Conservation (phyloP, 768 basidiomycete genomes). For the Mycena galericulata region DNA sequence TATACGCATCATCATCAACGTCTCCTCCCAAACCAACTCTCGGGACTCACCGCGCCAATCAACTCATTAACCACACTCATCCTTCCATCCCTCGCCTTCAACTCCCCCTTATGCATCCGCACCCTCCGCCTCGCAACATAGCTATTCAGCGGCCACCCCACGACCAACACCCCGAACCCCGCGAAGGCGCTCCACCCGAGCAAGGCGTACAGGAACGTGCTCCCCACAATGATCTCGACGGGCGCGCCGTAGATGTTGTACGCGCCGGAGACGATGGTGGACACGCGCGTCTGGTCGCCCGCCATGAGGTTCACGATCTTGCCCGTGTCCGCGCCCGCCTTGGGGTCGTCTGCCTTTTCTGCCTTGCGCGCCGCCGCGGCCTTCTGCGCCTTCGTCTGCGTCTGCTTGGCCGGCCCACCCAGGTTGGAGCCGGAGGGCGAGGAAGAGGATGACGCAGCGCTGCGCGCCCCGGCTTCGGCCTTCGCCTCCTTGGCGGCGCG, state of each 20-base stretch:
- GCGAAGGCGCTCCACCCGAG: slow-evolving; percentile 81
- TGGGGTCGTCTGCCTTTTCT: slow-evolving; percentile 63
- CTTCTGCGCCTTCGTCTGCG: background rate
- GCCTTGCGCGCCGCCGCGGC: background rate
- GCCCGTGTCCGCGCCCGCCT: slow-evolving; percentile 86
- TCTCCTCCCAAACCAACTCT: slow-evolving; percentile 61
- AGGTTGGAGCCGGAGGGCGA: slow-evolving; percentile 41
- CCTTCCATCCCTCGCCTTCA: slow-evolving; percentile 77
- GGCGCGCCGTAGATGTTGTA: slow-evolving; percentile 56
- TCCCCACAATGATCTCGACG: slow-evolving; percentile 68
- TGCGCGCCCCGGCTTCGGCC: too few relatives aligned
- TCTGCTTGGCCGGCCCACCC: slow-evolving; percentile 47
- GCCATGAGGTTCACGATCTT: slow-evolving; percentile 94
- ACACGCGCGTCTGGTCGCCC: slow-evolving; percentile 71
- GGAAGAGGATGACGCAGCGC: background rate
- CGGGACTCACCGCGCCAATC: slow-evolving; percentile 66
- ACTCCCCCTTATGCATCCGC: slow-evolving; percentile 71
- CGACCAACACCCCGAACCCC: slow-evolving; percentile 74
- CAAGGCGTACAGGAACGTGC: slow-evolving; percentile 67
- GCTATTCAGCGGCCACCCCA: slow-evolving; percentile 81
- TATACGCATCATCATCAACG: slow-evolving; percentile 70
- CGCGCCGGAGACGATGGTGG: slow-evolving; percentile 23
- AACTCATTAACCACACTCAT: slow-evolving; percentile 86
- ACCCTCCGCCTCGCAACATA: slow-evolving; percentile 70
- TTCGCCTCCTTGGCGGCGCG: slow-evolving; percentile 15